These are phyloP conservation scores for Xerocomus brunneocitrinus DNA, from an alignment of 768 basidiomycete genomes.

Conservation along the genomic window DNA sequence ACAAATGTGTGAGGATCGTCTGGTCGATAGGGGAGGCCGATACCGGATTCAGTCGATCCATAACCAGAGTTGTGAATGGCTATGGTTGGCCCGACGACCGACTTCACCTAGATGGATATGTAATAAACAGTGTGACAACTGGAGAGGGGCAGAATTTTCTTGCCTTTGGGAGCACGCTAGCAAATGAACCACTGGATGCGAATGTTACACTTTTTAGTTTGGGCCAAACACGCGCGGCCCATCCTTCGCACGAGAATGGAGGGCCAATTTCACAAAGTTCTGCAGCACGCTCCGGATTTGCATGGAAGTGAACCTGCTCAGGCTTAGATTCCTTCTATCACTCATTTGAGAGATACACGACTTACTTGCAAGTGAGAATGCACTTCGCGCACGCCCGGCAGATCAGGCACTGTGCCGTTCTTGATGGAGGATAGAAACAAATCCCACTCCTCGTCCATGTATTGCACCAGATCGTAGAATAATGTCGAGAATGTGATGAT, in stretches of 20 bases:
- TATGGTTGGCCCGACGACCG: conserved; percentile 4
- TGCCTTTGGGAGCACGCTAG: background rate
- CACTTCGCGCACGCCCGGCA: conserved; percentile 4
- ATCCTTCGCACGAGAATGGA: conserved; percentile 2
- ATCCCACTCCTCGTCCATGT: conserved; percentile 5
- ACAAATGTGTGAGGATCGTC: no score
- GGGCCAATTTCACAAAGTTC: conserved; percentile 7
- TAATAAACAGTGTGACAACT: background rate
- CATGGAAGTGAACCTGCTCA: background rate
- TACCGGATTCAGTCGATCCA: background rate
- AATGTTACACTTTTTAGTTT: background rate
- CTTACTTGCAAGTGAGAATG: conserved; percentile 3
- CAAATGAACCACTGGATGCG: conserved; percentile 4
- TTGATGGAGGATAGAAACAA: conserved; percentile 1
- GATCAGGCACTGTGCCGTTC: conserved; percentile 6
- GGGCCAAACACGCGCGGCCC: conserved; percentile 10
- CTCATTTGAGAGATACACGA: background rate
- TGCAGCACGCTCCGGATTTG: background rate
- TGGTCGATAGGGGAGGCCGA: background rate
- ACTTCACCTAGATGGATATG: background rate
- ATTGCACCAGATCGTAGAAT: conserved; percentile 6
- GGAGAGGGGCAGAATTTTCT: background rate
- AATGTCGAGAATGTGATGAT: background rate
- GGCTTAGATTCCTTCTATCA: background rate
- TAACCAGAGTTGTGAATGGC: conserved; percentile 1